Conservation (phyloP, 2,329 filamentous ascomycete genomes). For the Mycogone perniciosa region DNA sequence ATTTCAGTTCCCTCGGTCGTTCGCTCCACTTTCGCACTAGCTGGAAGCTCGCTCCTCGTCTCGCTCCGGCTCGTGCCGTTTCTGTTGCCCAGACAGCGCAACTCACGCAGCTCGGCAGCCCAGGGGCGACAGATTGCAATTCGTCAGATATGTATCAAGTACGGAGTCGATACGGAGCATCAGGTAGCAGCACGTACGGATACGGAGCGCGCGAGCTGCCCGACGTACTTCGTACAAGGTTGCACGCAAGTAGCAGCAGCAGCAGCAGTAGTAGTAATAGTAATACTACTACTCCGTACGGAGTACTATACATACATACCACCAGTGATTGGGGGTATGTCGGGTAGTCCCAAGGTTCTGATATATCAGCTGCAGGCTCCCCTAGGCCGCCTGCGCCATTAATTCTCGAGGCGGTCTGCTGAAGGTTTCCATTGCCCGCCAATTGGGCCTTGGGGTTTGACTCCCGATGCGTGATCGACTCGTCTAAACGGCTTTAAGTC, state of each 20-base stretch:
- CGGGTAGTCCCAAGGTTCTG: too few species aligned
- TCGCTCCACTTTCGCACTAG: slow-evolving; percentile 12
- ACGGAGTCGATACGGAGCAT: not conserved
- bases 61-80: slow-evolving; percentile 3
- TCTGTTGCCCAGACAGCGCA: slow-evolving; percentile 4
- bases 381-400: too few species aligned
- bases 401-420: too few species aligned
- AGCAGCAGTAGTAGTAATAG: not conserved
- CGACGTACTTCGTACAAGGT: not conserved
- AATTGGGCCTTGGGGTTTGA: too few species aligned
- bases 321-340: too few species aligned
- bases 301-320: not conserved
- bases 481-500: too few species aligned
- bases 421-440: too few species aligned
- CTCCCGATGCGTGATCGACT: too few species aligned
- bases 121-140: not conserved
- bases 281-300: not conserved
- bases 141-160: not conserved
- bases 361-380: too few species aligned
- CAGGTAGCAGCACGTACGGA: not conserved
- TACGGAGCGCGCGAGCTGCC: not conserved
- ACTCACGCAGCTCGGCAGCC: not conserved
- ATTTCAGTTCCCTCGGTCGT: not conserved
- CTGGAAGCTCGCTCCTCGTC: not conserved
- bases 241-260: not conserved